phyloP scores from a whole-genome alignment of 805 yeast genomes.

The Myxozyma geophila region DNA sequence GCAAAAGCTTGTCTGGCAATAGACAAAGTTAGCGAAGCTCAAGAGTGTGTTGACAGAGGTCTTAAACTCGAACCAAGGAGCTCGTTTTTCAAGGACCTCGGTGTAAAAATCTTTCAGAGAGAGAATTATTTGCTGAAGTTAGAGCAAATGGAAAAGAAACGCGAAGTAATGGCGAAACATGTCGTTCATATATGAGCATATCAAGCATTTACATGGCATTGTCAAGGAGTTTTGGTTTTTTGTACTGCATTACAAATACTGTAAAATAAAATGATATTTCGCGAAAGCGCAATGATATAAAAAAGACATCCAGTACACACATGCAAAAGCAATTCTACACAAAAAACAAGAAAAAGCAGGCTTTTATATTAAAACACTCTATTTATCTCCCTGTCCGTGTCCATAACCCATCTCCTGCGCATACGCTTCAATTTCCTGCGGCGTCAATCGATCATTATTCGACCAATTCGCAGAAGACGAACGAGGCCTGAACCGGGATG shows the following conservation, averaged over 20 bases:
- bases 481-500: conserved; percentile 55
- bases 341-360: background rate
- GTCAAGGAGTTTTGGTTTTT: background rate
- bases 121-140: conserved; percentile 43
- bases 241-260: background rate
- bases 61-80: conserved; percentile 63
- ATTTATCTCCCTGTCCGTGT: background rate
- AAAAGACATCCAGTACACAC: too few relatives aligned
- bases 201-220: background rate
- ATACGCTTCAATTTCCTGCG: conserved; percentile 55
- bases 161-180: conserved; percentile 44
- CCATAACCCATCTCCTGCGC: conserved; percentile 53
- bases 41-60: conserved; percentile 68
- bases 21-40: conserved; percentile 72
- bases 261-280: too few relatives aligned
- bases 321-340: background rate
- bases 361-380: background rate
- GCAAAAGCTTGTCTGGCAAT: conserved; percentile 78
- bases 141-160: conserved; percentile 46
- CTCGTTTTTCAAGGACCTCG: conserved; percentile 56
- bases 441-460: conserved; percentile 52
- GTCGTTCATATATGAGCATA: conserved; percentile 16
- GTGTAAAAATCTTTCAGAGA: conserved; percentile 50
- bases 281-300: too few relatives aligned
- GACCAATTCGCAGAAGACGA: conserved; percentile 60